Evolutionary conservation across 176 grass and related monocot genomes (phyloP).

Genomic region (Phragmites australis): DNA sequence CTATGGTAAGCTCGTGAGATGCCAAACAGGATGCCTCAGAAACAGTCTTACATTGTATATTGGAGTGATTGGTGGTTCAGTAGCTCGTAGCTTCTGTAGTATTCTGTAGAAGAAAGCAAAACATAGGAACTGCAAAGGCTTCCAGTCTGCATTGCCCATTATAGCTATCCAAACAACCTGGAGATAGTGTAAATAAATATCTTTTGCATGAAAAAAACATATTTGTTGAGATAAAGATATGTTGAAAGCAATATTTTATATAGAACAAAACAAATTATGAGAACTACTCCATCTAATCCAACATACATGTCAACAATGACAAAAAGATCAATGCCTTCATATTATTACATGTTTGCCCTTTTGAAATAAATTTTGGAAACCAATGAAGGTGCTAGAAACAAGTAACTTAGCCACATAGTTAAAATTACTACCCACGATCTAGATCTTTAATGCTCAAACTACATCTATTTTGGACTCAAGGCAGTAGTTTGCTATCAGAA

Average conservation of each 20-base stretch:
- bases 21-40: background rate
- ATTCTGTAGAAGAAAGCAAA: slow-evolving; percentile 97
- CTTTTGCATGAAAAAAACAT: slow-evolving; percentile 14
- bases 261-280: background rate
- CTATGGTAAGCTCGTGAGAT: background rate
- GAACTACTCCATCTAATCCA: background rate
- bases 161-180: slow-evolving; percentile 84
- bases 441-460: background rate
- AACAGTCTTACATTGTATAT: slow-evolving; percentile 80
- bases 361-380: background rate
- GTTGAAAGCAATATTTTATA: background rate
- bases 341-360: background rate
- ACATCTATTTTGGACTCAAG: background rate
- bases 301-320: background rate
- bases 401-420: background rate
- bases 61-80: slow-evolving; percentile 75
- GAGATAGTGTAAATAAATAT: slow-evolving; percentile 40
- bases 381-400: background rate
- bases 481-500: background rate
- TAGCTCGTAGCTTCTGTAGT: slow-evolving; percentile 83
- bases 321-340: background rate
- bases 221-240: background rate
- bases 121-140: slow-evolving; percentile 91
- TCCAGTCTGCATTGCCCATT: slow-evolving; percentile 73
- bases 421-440: background rate